Base-by-base conservation (phyloP, 371 early-diverging fungal species). In the Mucor circinelloides region DNA sequence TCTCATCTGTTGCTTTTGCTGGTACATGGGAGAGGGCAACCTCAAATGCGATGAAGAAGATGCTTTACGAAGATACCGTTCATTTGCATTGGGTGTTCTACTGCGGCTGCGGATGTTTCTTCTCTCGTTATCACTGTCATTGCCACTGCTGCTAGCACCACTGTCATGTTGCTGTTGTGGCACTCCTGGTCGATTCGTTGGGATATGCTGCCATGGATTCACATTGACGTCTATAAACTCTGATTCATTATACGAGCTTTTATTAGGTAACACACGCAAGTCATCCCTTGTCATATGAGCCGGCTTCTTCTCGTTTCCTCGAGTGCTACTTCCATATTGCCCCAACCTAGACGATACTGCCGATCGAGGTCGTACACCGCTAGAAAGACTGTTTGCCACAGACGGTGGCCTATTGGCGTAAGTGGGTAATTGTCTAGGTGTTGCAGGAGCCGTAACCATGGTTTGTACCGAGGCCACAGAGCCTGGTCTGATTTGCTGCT, bases 391-490 rank as follows among this genome's bases (percentile, higher is more conserved):
- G n/a, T n/a, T 64, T 31, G 69, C 52, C 40, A 28, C 58, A 19
- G 59, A 68, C 15, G 69, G 64, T 10, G 64, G 64, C 23, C 62
- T 62, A 30, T 19, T 46, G 9, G 40, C 19, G 5, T 42, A 44
- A 21, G 12, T 54, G n/a, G 70, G 70, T 27, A 57, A n/a, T 31
- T 66, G 66, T 25, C 46, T 58, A 42, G 62, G 64, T 19, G 64
- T 74, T 2, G 50, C 65, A 0, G 67, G 74, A 50, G 75, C 71
- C n/a, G 75, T 68, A 5, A 70, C 66, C 65, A 67, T 63, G 8
- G 72, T 72, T 34, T 69, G 69, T 46, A 66, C 50, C 19, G 73
- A 72, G 1, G 73, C 69, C 9, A 63, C 73, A 15, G 73, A 72
- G 12, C 46, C 34, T 15, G 73, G 73, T 42, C 73, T 62, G 52